phyloP scores from a whole-genome alignment of 257 asterid species.

The Lycium barbarum region DNA sequence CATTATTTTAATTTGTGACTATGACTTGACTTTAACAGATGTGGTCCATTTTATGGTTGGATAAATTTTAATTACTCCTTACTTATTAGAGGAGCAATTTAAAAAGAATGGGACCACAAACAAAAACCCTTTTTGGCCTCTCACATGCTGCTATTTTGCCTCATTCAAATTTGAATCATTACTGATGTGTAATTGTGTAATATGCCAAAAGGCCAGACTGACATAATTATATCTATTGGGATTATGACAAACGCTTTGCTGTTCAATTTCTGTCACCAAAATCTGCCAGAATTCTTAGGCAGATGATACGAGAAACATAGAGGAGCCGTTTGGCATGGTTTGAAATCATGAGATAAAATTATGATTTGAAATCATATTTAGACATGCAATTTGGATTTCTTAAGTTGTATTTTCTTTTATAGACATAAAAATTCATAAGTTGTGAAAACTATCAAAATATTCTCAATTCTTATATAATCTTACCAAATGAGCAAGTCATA shows the following conservation, averaged over 20 bases:
- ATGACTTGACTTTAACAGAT: not conserved
- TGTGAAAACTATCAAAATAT: too few species aligned
- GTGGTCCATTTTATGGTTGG: slow-evolving; percentile 39
- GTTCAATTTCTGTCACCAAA: not conserved
- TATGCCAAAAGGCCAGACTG: slow-evolving; percentile 28
- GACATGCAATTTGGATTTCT: too few species aligned
- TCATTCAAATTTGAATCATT: slow-evolving; percentile 43
- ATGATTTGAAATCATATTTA: too few species aligned
- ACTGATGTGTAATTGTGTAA: not conserved
- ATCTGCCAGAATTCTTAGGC: not conserved
- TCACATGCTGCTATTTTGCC: slow-evolving; percentile 36
- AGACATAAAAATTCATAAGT: too few species aligned
- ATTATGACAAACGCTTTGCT: not conserved
- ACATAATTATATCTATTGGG: slow-evolving; percentile 17
- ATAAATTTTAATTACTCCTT: slow-evolving; percentile 30
- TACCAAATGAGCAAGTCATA: too few species aligned
- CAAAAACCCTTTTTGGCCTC: not conserved
- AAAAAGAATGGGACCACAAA: slow-evolving; percentile 37
- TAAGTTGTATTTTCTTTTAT: too few species aligned
- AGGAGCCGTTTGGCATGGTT: too few species aligned
- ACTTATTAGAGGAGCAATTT: slow-evolving; percentile 32
- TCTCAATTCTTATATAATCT: too few species aligned
- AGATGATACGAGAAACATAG: not conserved
- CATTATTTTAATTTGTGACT: slow-evolving; percentile 22
- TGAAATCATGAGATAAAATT: too few species aligned